Base-by-base conservation (phyloP, 768 basidiomycete species). In the Russula sp. region DNA sequence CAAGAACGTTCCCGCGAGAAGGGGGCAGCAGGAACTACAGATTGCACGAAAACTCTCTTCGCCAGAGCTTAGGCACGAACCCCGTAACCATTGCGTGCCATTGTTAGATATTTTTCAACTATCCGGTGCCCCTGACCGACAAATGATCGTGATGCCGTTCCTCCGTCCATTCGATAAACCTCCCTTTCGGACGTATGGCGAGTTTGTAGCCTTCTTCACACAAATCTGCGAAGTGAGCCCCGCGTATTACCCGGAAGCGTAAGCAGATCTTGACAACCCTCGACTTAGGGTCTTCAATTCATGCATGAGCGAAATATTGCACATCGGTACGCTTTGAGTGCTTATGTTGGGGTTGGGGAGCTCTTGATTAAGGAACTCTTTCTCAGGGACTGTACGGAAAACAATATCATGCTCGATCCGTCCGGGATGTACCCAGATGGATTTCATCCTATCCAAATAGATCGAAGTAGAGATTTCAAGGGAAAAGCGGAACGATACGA, bases 261-360 rank as follows among this genome's bases (percentile, higher is more conserved):
- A 36, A 2, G 8, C 38, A 9, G 38, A 53, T 7, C 20, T 53
- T 53, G 22, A 53, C 25, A 41, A 18, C 13, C 39, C 32, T 42
- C 29, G 25, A 16, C 29, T 20, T 59, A 66, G 70, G 68, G 70
- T 14, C 53, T 70, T 1, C 32, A 34, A 4, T 70, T 70, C 42
- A 45, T 70, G 9, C 70, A 70, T 45, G n/a, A 45, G 8, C 63
- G 59, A 14, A 34, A 63, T 29, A 60, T 71, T 1, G 70, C 70
- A 2, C 69, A 71, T 58, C 53, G 70, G 70, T 71, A 75, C 22
- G 69, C 25, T 74, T 73, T 56, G 20, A 61, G 56, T 1, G 67
- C 70, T 0, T 35, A 8, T 11, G 68, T 70, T 35, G 18, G 25
- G 25, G 48, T 48, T 29, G 5, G 7, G 25, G 0, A 70, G 66